Conservation (phyloP, 73 alveolate species). For the Paramecium caudatum region DNA sequence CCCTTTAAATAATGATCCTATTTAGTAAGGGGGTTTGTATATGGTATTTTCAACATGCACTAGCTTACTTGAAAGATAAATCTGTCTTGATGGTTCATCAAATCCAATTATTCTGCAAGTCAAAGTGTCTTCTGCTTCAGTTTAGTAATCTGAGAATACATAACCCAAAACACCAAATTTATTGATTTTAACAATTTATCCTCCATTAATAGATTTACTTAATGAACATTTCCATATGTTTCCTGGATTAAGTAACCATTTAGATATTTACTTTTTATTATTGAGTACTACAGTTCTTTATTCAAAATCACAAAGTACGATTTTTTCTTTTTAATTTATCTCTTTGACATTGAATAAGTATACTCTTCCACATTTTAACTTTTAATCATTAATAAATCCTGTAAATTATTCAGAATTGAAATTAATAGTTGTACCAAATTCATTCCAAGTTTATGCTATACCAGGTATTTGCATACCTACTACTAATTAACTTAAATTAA, state of each 20-base stretch:
- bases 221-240: not conserved
- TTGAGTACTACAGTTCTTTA: not conserved
- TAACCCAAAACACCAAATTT: conserved; percentile 52
- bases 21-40: not conserved
- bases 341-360: not conserved
- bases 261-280: not conserved
- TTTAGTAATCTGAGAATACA: conserved; percentile 11
- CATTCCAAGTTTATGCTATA: conserved; percentile 33
- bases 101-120: conserved; percentile 28
- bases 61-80: conserved; percentile 19
- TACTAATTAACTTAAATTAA: not conserved
- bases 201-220: conserved; percentile 4
- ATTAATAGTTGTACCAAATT: conserved; percentile 51
- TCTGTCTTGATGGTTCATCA: conserved; percentile 56
- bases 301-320: conserved; percentile 22
- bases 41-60: not conserved
- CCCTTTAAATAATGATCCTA: not conserved
- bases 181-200: conserved; percentile 19
- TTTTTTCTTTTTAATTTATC: conserved; percentile 19
- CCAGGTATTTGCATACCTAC: conserved; percentile 51
- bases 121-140: not conserved
- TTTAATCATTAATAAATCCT: conserved; percentile 31
- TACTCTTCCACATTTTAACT: conserved; percentile 42
- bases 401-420: conserved; percentile 16
- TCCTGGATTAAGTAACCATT: conserved; percentile 28